Conservation (phyloP, 2,329 filamentous ascomycete genomes). For the Rhinocladiella similis region DNA sequence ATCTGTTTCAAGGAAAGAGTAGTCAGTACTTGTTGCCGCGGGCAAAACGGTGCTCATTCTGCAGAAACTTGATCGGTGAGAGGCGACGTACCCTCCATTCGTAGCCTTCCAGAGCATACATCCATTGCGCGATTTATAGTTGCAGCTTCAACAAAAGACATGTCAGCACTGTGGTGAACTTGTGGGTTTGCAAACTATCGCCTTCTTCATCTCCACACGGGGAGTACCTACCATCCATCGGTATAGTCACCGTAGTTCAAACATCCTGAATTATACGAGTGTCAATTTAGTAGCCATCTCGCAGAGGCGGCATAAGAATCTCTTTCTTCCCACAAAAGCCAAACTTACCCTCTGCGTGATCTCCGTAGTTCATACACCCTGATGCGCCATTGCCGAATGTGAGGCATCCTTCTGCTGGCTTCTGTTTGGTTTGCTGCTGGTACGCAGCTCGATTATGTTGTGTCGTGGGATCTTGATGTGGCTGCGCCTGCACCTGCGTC, state of each 20-base stretch:
- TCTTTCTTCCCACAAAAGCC: too few relatives aligned
- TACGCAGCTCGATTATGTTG: background rate
- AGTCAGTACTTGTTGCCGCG: background rate
- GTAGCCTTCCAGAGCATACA: conserved; percentile 21
- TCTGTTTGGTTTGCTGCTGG: conserved; percentile 3
- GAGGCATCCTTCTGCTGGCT: conserved; percentile 17
- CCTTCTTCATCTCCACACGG: background rate
- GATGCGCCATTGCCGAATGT: conserved; percentile 21
- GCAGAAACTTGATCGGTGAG: too few relatives aligned
- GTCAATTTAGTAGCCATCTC: background rate
- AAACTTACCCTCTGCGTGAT: conserved; percentile 21
- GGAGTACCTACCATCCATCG: conserved; percentile 18
- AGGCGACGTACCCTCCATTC: conserved; percentile 16
- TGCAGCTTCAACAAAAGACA: conserved; percentile 7
- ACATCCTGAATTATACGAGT: conserved; percentile 11
- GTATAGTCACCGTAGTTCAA: conserved; percentile 23
- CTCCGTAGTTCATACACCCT: conserved; percentile 23
- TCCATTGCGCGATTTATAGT: conserved; percentile 23
- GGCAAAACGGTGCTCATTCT: too few relatives aligned
- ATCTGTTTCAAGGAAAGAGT: background rate
- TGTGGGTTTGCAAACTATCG: background rate
- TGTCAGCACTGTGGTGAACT: background rate
- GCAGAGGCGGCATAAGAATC: too few relatives aligned
- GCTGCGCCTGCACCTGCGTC: conserved; percentile 1
- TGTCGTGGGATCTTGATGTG: background rate